These are phyloP conservation scores for Aureoboletus auriporus DNA, from an alignment of 768 basidiomycete genomes.

Conservation along the genomic window DNA sequence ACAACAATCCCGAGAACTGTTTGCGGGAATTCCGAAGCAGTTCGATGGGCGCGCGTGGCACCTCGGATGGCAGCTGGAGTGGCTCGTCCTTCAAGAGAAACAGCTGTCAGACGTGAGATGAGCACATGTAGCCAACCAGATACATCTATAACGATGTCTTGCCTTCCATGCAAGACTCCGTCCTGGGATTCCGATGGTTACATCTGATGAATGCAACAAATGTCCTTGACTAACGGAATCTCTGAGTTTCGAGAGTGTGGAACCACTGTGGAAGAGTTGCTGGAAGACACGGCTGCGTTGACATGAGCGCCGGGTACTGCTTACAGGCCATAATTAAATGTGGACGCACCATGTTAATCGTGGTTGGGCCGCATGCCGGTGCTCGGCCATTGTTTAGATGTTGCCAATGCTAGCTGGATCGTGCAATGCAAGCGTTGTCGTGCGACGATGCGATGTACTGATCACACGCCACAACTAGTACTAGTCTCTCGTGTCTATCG, in stretches of 20 bases:
- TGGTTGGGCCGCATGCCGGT: slow-evolving; percentile 17
- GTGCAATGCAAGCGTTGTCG: no score
- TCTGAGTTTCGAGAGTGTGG: slow-evolving; percentile 58
- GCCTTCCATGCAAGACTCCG: slow-evolving; percentile 86
- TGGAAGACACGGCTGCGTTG: slow-evolving; percentile 38
- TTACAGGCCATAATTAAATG: not conserved
- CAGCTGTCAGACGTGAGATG: slow-evolving; percentile 41
- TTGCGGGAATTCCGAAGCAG: slow-evolving; percentile 47
- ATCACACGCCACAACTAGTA: no score
- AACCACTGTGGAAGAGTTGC: slow-evolving; percentile 47
- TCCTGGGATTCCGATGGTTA: slow-evolving; percentile 53
- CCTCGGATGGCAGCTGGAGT: slow-evolving; percentile 44
- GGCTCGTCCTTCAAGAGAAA: slow-evolving; percentile 69
- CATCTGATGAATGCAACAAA: slow-evolving; percentile 43
- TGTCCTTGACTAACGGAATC: slow-evolving; percentile 63
- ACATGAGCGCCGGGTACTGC: slow-evolving; percentile 2
- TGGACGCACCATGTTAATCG: slow-evolving; percentile 23
- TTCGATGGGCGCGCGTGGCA: slow-evolving; percentile 35
- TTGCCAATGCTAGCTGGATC: not conserved
- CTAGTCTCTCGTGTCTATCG: no score
- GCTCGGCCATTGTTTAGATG: slow-evolving; percentile 21
- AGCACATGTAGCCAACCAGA: slow-evolving; percentile 15
- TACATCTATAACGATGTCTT: slow-evolving; percentile 14
- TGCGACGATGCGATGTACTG: no score
- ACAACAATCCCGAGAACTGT: slow-evolving; percentile 53